phyloP scores from a whole-genome alignment of 805 yeast genomes.

The Komagataella pastoris region DNA sequence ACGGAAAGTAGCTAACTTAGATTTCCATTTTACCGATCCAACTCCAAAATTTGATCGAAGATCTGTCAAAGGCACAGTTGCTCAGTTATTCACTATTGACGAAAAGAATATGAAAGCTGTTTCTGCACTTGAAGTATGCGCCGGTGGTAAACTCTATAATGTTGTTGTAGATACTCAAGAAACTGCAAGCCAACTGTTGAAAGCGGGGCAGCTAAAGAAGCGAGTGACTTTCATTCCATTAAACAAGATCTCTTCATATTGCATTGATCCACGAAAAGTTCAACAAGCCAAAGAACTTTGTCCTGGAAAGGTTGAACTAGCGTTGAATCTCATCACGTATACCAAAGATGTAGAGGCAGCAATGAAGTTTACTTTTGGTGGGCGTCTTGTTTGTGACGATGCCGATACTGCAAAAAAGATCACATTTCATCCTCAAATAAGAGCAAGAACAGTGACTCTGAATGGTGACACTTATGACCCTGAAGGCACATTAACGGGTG shows the following conservation, averaged over 20 bases:
- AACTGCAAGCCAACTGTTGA: constrained; percentile 73
- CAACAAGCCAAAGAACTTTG: constrained; percentile 61
- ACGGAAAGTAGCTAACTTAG: constrained; percentile 58
- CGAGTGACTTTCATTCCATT: constrained; percentile 88
- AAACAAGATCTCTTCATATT: constrained; percentile 63
- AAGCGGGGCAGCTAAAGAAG: constrained; percentile 62
- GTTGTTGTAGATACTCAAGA: constrained; percentile 83
- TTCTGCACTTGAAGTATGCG: constrained; percentile 82
- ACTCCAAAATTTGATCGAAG: constrained; percentile 39
- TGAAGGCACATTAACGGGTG: constrained; percentile 91
- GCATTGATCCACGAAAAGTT: constrained; percentile 37
- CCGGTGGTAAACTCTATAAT: constrained; percentile 83
- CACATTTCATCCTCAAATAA: constrained; percentile 74
- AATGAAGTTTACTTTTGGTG: constrained; percentile 86
- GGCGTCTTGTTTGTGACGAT: constrained; percentile 77
- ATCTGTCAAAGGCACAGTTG: constrained; percentile 80
- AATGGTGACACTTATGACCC: constrained; percentile 96
- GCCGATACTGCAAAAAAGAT: constrained; percentile 79
- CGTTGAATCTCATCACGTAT: constrained; percentile 67
- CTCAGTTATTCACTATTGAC: constrained; percentile 60
- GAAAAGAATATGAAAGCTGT: constrained; percentile 47
- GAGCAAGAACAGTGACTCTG: constrained; percentile 73
- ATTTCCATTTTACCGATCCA: constrained; percentile 63
- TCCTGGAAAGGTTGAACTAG: constrained; percentile 82
- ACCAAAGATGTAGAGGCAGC: constrained; percentile 63